A percentile compares a stretch with the other conserved stretches of the same genome.
phyloP scores from a whole-genome alignment of 768 basidiomycete genomes.

The Leccinum pellstonianum region DNA sequence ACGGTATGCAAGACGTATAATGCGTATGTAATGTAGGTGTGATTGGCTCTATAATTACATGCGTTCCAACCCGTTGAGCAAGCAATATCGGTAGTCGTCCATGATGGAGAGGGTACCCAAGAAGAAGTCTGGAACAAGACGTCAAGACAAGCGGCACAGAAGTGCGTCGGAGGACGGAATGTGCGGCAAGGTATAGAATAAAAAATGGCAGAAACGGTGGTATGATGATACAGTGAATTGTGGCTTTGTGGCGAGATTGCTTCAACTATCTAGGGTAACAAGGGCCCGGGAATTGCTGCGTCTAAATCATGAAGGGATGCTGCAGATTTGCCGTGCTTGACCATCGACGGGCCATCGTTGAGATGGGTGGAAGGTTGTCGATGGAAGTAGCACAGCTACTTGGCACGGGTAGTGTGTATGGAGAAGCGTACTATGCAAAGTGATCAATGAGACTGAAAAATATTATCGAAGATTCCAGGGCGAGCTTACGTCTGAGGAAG shows the following conservation, averaged over 20 bases:
- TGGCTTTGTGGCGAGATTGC: conserved; percentile 6
- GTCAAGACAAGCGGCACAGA: conserved; percentile 21
- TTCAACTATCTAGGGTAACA: conserved; percentile 3
- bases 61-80: conserved; percentile 31
- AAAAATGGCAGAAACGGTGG: conserved; percentile 3
- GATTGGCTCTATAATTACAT: conserved; percentile 32
- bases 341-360: conserved; percentile 38
- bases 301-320: conserved; percentile 37
- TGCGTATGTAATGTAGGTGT: conserved; percentile 29
- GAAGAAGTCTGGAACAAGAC: conserved; percentile 33
- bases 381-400: conserved; percentile 32
- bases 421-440: conserved; percentile 18
- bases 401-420: conserved; percentile 26
- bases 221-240: conserved; percentile 19
- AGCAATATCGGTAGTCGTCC: conserved; percentile 29
- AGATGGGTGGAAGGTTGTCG: conserved; percentile 35
- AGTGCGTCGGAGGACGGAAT: not conserved
- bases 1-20: conserved; percentile 21
- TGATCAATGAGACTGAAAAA: conserved; percentile 8
- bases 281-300: conserved; percentile 6
- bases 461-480: not conserved
- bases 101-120: conserved; percentile 23
- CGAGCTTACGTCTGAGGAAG: conserved; percentile 28
- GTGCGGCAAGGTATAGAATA: conserved; percentile 13
- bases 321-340: conserved; percentile 33